These are phyloP conservation scores for Yarrowia keelungensis DNA, from an alignment of 805 yeast genomes.

Conservation along the genomic window DNA sequence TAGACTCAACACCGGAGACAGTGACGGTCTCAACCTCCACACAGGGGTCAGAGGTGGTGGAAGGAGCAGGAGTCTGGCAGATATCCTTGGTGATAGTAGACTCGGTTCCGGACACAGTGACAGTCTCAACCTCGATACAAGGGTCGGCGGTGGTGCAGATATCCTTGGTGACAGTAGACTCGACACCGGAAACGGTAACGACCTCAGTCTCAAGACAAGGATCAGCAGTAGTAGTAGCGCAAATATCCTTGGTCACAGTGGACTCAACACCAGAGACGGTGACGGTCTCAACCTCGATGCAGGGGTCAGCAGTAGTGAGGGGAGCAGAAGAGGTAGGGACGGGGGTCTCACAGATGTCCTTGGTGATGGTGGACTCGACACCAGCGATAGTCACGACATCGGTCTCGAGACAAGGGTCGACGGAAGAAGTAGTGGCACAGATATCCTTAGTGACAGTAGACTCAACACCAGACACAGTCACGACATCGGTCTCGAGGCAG, in stretches of 20 bases:
- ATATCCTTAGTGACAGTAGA: not conserved
- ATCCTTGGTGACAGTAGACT: not conserved
- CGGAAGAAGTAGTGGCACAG: not conserved
- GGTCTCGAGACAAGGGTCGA: not conserved
- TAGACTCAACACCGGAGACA: not conserved
- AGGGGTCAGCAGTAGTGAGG: not conserved
- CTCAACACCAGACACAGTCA: not conserved
- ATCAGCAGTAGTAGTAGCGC: not conserved
- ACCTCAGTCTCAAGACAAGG: not conserved
- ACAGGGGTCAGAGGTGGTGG: not conserved
- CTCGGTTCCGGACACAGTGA: not conserved
- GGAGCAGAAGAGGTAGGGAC: not conserved
- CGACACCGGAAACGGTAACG: too few relatives aligned
- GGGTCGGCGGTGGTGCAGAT: not conserved
- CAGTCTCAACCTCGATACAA: not conserved
- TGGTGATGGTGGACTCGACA: not conserved
- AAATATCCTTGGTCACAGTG: slow-evolving; percentile 1
- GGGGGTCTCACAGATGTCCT: not conserved
- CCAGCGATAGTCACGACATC: not conserved
- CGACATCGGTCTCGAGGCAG: not conserved
- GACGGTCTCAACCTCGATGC: not conserved
- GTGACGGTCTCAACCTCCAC: not conserved
- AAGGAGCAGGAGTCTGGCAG: not conserved
- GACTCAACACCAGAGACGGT: not conserved
- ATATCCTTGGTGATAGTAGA: slow-evolving; percentile 1